Base-by-base conservation (phyloP, 2,329 filamentous ascomycete species). In the Sporothrix brasiliensis region DNA sequence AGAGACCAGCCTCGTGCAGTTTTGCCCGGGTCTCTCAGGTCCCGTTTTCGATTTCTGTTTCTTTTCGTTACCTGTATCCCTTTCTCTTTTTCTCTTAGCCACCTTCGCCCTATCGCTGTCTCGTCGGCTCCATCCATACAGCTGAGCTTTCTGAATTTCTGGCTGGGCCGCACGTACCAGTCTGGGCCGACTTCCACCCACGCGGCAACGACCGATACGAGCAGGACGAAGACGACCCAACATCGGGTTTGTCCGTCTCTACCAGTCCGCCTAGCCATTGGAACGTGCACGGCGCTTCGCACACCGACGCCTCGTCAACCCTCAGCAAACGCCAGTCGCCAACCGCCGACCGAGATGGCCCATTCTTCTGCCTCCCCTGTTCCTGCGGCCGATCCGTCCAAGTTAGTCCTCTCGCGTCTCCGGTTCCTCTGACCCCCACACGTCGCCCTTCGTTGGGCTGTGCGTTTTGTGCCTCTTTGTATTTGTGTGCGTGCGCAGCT, bases 351-450 rank as follows among this genome's bases (percentile, higher is more conserved):
- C 44, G 19, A 50, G 27, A 70, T 72, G 72, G 60, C 70, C 21
- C 53, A 54, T 69, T 47, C 67, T 30, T 44, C 70, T 66, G n/a
- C 70, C n/a, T 27, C 70, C 21, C 56, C 65, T 68, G 61, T 65
- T 47, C 27, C 61, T 30, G 63, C 47, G 44, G 68, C 60, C 53
- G 70, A 73, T 24, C 72, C 72, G 39, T 21, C 60, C 58, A 69
- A 58, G 72, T 72, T 24, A 60, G 71, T 71, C 30, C 11, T 49
- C 39, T 21, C 14, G 4, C 10, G 1, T 14, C 1, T 52, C 27
- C 14, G 16, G 1, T 39, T 53, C 21, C 56, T 24, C 21, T 44
- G 13, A 19, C 54, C 21, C 50, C 50, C 60, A 21, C 60, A 49
- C 58, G 3, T 21, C 24, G 6, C 16, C 34, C 27, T 19, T 68